Conservation (phyloP, 2,329 filamentous ascomycete species). For the Fusarium nanum region DNA sequence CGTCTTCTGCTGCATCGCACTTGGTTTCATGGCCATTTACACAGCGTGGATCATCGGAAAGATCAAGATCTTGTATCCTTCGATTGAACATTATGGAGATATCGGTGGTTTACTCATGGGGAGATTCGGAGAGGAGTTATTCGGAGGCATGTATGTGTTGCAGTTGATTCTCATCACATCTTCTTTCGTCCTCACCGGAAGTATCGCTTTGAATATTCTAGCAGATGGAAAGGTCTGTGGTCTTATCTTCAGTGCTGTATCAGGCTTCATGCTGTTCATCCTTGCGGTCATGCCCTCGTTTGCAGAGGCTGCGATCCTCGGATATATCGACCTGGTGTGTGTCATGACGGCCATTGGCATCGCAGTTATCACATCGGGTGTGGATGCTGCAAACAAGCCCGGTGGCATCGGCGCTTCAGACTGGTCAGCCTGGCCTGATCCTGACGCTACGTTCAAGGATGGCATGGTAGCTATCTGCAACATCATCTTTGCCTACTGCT, state of each 20-base stretch:
- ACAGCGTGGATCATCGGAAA: slow-evolving; percentile 55
- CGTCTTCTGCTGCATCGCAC: slow-evolving; percentile 50
- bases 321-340: slow-evolving; percentile 45
- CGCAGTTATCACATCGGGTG: slow-evolving; percentile 70
- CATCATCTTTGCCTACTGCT: slow-evolving; percentile 74
- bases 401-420: slow-evolving; percentile 25
- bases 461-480: slow-evolving; percentile 70
- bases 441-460: slow-evolving; percentile 57
- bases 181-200: slow-evolving; percentile 74
- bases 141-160: slow-evolving; percentile 67
- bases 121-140: slow-evolving; percentile 65
- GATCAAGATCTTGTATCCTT: slow-evolving; percentile 58
- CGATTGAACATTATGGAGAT: slow-evolving; percentile 72
- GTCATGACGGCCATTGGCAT: slow-evolving; percentile 67
- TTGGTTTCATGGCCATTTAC: slow-evolving; percentile 56
- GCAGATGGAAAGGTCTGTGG: slow-evolving; percentile 62
- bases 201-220: slow-evolving; percentile 71
- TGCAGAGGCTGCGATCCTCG: slow-evolving; percentile 42
- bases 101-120: slow-evolving; percentile 70
- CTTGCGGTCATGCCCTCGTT: slow-evolving; percentile 58
- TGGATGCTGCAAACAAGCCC: slow-evolving; percentile 44
- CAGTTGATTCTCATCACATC: slow-evolving; percentile 74
- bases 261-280: slow-evolving; percentile 53
- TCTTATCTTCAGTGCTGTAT: slow-evolving; percentile 54
- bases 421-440: slow-evolving; percentile 55